Evolutionary conservation across 2,329 filamentous ascomycete species (phyloP).

Genomic region (Xylaria sp.): DNA sequence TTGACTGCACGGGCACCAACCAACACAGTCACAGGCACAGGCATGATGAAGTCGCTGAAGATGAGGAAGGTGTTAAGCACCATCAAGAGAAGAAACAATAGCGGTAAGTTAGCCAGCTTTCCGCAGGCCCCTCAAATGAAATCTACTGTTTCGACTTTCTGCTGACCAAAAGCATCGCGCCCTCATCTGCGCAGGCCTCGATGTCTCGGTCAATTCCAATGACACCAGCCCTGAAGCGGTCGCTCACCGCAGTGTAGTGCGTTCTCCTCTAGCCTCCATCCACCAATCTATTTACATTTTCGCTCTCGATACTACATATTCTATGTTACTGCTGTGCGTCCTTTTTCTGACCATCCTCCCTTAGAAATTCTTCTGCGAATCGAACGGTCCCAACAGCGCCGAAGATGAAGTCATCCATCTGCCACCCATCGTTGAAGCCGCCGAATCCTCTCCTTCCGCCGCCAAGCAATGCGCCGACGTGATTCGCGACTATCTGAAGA

Average conservation of each 20-base stretch:
- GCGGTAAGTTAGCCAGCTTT: slow-evolving; percentile 37
- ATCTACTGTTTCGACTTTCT: not conserved
- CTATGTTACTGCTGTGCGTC: not conserved
- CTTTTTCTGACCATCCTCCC: slow-evolving; percentile 36
- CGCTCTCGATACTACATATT: slow-evolving; percentile 22
- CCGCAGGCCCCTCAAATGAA: not conserved
- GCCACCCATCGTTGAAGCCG: slow-evolving; percentile 91
- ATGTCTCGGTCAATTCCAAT: slow-evolving; percentile 47
- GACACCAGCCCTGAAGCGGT: slow-evolving; percentile 74
- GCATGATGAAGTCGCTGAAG: slow-evolving; percentile 61
- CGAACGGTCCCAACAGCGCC: slow-evolving; percentile 69
- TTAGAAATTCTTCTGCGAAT: slow-evolving; percentile 85
- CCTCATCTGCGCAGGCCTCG: slow-evolving; percentile 33
- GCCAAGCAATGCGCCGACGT: slow-evolving; percentile 82
- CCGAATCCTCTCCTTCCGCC: slow-evolving; percentile 89
- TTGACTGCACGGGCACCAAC: slow-evolving; percentile 5
- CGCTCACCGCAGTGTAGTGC: slow-evolving; percentile 73
- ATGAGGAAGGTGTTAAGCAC: slow-evolving; percentile 67
- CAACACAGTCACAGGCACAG: not conserved
- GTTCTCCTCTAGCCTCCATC: slow-evolving; percentile 44
- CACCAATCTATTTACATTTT: not conserved
- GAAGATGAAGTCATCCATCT: slow-evolving; percentile 93
- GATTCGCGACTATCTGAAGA: slow-evolving; percentile 84
- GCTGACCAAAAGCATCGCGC: slow-evolving; percentile 25
- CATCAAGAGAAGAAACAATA: slow-evolving; percentile 62